These are phyloP conservation scores for Plantago lanceolata DNA, from an alignment of 305 asterid species.

Conservation along the genomic window DNA sequence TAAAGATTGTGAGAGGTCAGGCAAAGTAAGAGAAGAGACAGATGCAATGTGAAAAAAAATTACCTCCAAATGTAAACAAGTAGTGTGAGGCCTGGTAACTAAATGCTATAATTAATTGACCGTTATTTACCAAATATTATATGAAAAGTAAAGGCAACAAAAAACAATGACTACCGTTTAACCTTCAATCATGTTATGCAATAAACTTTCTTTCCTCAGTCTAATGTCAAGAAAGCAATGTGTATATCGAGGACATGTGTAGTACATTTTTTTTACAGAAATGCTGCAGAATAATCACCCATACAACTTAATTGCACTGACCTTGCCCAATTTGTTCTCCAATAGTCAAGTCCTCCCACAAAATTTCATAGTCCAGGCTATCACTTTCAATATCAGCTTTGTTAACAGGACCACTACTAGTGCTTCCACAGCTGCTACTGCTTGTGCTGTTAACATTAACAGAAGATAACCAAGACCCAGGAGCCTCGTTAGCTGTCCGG, in stretches of 20 bases:
- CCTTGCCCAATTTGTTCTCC: constrained; percentile 97
- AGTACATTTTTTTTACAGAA: constrained; percentile 5
- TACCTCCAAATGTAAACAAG: not conserved
- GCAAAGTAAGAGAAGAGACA: constrained; percentile 2
- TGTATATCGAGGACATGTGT: not conserved
- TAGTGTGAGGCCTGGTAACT: not conserved
- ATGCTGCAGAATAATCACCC: constrained; percentile 12
- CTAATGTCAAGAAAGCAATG: constrained; percentile 3
- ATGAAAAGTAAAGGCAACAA: constrained; percentile 1
- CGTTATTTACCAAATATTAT: not conserved
- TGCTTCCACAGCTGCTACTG: constrained; percentile 84
- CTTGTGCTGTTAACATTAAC: constrained; percentile 75
- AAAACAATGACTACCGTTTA: too few relatives aligned
- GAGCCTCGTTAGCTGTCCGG: constrained; percentile 52
- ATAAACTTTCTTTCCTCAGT: not conserved
- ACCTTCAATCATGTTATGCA: too few relatives aligned
- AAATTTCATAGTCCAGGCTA: constrained; percentile 72
- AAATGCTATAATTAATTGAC: not conserved
- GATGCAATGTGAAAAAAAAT: constrained; percentile 1
- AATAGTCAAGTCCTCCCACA: constrained; percentile 94
- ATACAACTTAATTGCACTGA: constrained; percentile 27
- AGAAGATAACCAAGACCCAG: constrained; percentile 75
- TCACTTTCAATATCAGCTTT: constrained; percentile 67
- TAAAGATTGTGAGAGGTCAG: constrained; percentile 30
- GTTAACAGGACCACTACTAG: constrained; percentile 64